Percentiles rank a stretch among this genome's conserved stretches.
phyloP scores from a whole-genome alignment of 2,329 filamentous ascomycete genomes.

The Cyclaneusma minus region DNA sequence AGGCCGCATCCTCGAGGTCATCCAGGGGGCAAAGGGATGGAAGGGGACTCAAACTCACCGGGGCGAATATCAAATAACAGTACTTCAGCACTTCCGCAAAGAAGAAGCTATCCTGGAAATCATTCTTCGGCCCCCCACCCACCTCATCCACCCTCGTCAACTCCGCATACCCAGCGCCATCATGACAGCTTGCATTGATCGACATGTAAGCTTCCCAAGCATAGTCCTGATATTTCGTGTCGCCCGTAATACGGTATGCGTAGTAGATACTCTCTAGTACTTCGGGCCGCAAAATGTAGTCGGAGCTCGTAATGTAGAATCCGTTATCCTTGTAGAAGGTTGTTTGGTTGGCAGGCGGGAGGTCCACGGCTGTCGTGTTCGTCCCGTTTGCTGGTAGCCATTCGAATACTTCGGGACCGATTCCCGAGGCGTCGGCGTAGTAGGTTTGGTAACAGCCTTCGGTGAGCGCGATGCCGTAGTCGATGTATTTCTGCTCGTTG shows the following conservation, averaged over 20 bases:
- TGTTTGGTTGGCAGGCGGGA: slow-evolving; percentile 26
- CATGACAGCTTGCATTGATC: slow-evolving; percentile 47
- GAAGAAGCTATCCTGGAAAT: slow-evolving; percentile 78
- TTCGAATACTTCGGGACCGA: slow-evolving; percentile 60
- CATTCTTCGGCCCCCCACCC: slow-evolving; percentile 42
- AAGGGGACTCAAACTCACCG: slow-evolving; percentile 11
- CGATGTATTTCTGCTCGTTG: slow-evolving; percentile 45
- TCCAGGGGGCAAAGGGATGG: not conserved
- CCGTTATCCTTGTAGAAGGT: slow-evolving; percentile 51
- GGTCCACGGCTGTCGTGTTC: slow-evolving; percentile 22
- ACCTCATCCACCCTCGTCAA: slow-evolving; percentile 48
- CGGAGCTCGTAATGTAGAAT: slow-evolving; percentile 48
- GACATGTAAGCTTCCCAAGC: slow-evolving; percentile 63
- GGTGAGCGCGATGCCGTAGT: slow-evolving; percentile 60
- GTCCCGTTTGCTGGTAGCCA: slow-evolving; percentile 33
- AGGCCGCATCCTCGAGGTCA: slow-evolving; percentile 2
- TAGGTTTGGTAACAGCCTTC: slow-evolving; percentile 65
- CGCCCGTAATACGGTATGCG: slow-evolving; percentile 64
- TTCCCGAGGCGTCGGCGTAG: slow-evolving; percentile 46
- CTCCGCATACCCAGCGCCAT: slow-evolving; percentile 50
- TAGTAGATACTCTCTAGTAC: slow-evolving; percentile 80
- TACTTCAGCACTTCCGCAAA: slow-evolving; percentile 86
- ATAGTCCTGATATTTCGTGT: slow-evolving; percentile 67
- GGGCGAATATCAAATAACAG: slow-evolving; percentile 45
- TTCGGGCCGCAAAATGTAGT: slow-evolving; percentile 63